phyloP scores from a whole-genome alignment of 495 filamentous ascomycete genomes.

The Lichenothelia convexa region DNA sequence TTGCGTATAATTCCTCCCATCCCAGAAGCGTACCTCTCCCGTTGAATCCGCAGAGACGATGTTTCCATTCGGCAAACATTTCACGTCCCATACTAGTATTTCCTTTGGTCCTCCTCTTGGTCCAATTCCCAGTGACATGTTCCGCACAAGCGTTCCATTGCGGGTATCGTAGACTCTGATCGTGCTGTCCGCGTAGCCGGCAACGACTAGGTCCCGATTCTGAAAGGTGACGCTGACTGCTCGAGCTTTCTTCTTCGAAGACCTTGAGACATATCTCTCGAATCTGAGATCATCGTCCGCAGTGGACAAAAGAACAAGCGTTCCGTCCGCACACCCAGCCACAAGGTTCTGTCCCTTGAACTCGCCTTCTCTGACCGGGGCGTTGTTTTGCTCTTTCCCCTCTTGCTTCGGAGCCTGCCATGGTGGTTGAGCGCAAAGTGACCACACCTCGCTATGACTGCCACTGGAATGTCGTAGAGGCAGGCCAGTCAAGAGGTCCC shows the following conservation, averaged over 20 bases:
- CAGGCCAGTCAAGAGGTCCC: conserved; percentile 64
- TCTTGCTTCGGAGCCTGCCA: conserved; percentile 20
- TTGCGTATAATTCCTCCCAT: conserved; percentile 76
- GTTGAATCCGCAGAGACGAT: conserved; percentile 91
- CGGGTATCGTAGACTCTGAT: conserved; percentile 81
- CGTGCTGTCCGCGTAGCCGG: conserved; percentile 81
- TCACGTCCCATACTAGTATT: conserved; percentile 82
- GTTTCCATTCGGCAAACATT: conserved; percentile 65
- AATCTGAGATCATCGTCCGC: conserved; percentile 62
- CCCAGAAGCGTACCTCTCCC: conserved; percentile 82
- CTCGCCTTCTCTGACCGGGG: conserved; percentile 11
- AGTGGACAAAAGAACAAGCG: conserved; percentile 69
- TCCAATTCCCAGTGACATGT: conserved; percentile 70
- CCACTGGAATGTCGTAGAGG: conserved; percentile 70
- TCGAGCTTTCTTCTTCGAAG: conserved; percentile 62
- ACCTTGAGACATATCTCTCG: conserved; percentile 45
- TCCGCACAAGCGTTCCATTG: conserved; percentile 50
- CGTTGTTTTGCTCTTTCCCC: conserved; percentile 21
- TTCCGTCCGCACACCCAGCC: conserved; percentile 82
- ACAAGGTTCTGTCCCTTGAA: conserved; percentile 52
- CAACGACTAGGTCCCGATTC: conserved; percentile 59
- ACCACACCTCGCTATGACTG: conserved; percentile 94
- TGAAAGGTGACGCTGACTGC: conserved; percentile 84
- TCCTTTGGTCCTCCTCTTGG: conserved; percentile 59
- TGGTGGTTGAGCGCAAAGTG: conserved; percentile 71